Percentiles rank a stretch among this genome's conserved stretches.
These are phyloP conservation scores for Calophaca sinica DNA, from an alignment of 306 rosid species.

Conservation along the genomic window DNA sequence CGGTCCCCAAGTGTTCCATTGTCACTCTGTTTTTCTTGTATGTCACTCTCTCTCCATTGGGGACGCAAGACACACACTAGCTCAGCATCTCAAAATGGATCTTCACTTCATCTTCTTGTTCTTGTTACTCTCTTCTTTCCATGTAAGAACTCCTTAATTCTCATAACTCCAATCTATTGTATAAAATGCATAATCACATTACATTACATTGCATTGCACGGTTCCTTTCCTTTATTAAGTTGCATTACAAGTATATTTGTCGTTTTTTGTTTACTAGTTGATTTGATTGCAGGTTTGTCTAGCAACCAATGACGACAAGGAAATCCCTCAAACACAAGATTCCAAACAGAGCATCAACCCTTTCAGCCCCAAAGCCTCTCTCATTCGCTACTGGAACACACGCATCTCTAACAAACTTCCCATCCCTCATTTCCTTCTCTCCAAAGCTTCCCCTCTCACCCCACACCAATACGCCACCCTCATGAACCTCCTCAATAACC, in stretches of 20 bases:
- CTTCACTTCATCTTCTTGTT: constrained; percentile 52
- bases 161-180: not conserved
- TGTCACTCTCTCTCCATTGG: constrained; percentile 30
- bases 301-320: constrained; percentile 33
- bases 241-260: no score
- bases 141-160: constrained; percentile 51
- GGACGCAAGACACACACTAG: constrained; percentile 18
- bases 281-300: constrained; percentile 51
- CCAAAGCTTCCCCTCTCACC: constrained; percentile 80
- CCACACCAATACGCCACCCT: constrained; percentile 59
- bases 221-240: not conserved
- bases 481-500: constrained; percentile 44
- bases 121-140: constrained; percentile 59
- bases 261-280: not conserved
- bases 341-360: constrained; percentile 61
- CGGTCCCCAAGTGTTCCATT: not conserved
- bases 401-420: constrained; percentile 58
- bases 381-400: constrained; percentile 76
- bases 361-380: constrained; percentile 75
- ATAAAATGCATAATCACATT: not conserved
- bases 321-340: not conserved
- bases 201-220: constrained; percentile 1
- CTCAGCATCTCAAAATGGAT: constrained; percentile 44
- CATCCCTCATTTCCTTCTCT: constrained; percentile 63
- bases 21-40: constrained; percentile 31